A percentile compares a stretch with the other conserved stretches of the same genome.
These are phyloP conservation scores for Fraxinus angustifolia DNA, from an alignment of 305 asterid genomes.

Conservation along the genomic window DNA sequence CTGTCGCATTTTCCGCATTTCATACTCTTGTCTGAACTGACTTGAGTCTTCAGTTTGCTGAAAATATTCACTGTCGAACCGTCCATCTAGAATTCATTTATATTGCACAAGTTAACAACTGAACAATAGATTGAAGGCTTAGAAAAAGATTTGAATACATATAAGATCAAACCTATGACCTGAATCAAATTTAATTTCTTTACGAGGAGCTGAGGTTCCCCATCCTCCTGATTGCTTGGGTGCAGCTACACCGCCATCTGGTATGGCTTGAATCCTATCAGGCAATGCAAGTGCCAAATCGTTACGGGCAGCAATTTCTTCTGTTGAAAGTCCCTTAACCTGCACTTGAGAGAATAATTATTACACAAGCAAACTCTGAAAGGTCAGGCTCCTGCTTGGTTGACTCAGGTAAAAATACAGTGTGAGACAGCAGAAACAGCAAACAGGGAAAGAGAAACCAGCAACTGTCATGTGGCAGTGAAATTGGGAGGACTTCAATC, in stretches of 20 bases:
- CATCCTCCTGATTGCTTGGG: constrained; percentile 79
- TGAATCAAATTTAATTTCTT: constrained; percentile 83
- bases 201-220: constrained; percentile 79
- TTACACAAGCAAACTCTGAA: constrained; percentile 8
- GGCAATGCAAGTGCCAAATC: constrained; percentile 84
- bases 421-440: constrained; percentile 2
- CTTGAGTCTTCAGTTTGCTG: constrained; percentile 93
- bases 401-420: not conserved
- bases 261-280: constrained; percentile 79
- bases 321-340: constrained; percentile 81
- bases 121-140: constrained; percentile 14
- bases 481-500: constrained; percentile 8
- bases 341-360: constrained; percentile 25
- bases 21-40: constrained; percentile 81
- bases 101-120: constrained; percentile 21
- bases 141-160: not conserved
- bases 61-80: constrained; percentile 77
- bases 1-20: constrained; percentile 88
- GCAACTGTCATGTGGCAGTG: not conserved
- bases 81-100: constrained; percentile 62
- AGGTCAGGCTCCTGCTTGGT: not conserved
- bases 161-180: constrained; percentile 35
- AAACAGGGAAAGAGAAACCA: constrained; percentile 3
- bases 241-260: constrained; percentile 78
- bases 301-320: constrained; percentile 75